These are phyloP conservation scores for Apiotrichum brassicae DNA, from an alignment of 1,284 basidiomycete species.

Conservation along the genomic window DNA sequence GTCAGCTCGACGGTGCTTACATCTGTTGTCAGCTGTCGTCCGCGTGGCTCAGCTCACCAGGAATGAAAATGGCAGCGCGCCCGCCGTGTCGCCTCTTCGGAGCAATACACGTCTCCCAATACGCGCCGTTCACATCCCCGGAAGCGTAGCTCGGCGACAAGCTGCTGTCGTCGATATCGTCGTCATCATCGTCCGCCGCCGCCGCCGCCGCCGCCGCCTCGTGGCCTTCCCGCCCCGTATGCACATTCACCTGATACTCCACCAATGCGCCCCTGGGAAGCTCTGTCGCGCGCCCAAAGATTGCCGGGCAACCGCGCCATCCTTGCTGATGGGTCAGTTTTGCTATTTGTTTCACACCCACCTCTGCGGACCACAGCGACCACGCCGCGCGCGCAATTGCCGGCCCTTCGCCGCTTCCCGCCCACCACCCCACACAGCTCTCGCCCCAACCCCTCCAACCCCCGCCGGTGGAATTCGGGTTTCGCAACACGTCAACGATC, in stretches of 20 bases:
- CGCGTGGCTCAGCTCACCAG: slow-evolving; percentile 11
- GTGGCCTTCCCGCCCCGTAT: slow-evolving; percentile 34
- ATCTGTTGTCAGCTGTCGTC: slow-evolving; percentile 3
- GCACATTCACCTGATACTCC: slow-evolving; percentile 50
- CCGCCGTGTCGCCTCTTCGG: slow-evolving; percentile 12
- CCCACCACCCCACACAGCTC: slow-evolving; percentile 60
- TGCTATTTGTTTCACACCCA: not conserved
- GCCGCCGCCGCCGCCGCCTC: too few relatives aligned
- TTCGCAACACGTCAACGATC: slow-evolving; percentile 57
- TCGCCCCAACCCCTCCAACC: slow-evolving; percentile 62
- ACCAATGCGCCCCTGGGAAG: slow-evolving; percentile 67
- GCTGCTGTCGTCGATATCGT: slow-evolving; percentile 13
- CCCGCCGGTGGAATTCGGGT: slow-evolving; percentile 51
- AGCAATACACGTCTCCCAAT: slow-evolving; percentile 24
- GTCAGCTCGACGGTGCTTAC: not conserved
- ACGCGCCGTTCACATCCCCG: slow-evolving; percentile 1
- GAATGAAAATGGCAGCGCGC: slow-evolving; percentile 22
- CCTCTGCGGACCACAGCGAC: slow-evolving; percentile 29
- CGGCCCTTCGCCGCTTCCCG: slow-evolving; percentile 47
- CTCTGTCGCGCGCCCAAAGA: slow-evolving; percentile 63
- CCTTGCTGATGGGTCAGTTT: slow-evolving; percentile 26
- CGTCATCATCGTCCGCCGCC: too few relatives aligned
- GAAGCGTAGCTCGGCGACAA: slow-evolving; percentile 7
- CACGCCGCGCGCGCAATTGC: slow-evolving; percentile 50
- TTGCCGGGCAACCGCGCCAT: slow-evolving; percentile 48